Conservation (phyloP, 2,329 filamentous ascomycete species). For the Calonectria multiphialidica region DNA sequence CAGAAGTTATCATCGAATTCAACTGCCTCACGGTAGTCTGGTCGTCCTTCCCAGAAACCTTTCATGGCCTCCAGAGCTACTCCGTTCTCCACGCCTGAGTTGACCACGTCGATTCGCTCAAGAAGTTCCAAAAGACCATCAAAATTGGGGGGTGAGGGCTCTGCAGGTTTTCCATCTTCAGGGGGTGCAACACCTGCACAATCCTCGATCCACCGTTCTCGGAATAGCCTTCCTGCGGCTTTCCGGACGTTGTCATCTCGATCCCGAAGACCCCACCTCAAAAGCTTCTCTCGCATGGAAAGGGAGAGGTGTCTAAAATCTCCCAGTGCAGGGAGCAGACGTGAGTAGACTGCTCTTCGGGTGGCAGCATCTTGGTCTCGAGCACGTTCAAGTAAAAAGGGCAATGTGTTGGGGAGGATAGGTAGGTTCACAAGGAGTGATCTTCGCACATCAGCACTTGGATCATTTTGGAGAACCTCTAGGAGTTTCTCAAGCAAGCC, state of each 20-base stretch:
- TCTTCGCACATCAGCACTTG: conserved; percentile 91
- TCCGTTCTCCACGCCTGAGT: conserved; percentile 89
- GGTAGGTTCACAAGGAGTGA: conserved; percentile 93
- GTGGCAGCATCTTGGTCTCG: conserved; percentile 89
- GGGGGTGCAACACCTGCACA: conserved; percentile 79
- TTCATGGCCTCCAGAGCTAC: conserved; percentile 95
- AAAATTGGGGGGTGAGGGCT: conserved; percentile 75
- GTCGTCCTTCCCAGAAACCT: conserved; percentile 94
- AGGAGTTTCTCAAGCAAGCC: conserved; percentile 86
- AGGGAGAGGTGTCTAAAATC: conserved; percentile 95
- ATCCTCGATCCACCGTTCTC: conserved; percentile 97
- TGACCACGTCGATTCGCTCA: conserved; percentile 93
- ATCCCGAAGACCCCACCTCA: conserved; percentile 94
- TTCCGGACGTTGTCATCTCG: conserved; percentile 95
- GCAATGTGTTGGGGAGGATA: conserved; percentile 83
- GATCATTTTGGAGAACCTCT: conserved; percentile 92
- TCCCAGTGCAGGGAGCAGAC: conserved; percentile 86
- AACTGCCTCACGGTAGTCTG: conserved; percentile 81
- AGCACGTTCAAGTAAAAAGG: conserved; percentile 89
- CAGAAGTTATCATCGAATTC: conserved; percentile 81
- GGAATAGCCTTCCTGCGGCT: conserved; percentile 89
- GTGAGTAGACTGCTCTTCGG: conserved; percentile 86
- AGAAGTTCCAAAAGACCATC: conserved; percentile 91
- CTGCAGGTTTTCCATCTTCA: conserved; percentile 66
- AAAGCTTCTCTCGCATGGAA: conserved; percentile 93